Evolutionary conservation across 768 basidiomycete species (phyloP).

Genomic region (Rhodotorula babjevae): DNA sequence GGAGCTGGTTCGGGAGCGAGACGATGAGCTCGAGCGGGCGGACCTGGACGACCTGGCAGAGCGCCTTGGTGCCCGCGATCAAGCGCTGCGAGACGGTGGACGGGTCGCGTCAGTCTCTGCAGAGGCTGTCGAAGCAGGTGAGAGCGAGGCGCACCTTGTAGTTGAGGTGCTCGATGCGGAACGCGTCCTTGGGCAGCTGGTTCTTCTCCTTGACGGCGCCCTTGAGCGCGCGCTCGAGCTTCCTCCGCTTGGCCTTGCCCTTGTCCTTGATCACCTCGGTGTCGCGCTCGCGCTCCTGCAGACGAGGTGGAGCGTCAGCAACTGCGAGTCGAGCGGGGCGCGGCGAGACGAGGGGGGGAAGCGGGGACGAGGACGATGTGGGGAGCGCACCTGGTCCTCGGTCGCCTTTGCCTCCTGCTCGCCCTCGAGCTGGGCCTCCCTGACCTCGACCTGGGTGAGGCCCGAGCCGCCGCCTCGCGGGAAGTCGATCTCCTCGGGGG

Average conservation of each 20-base stretch:
- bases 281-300: conserved; percentile 19
- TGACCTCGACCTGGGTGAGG: conserved; percentile 83
- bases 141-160: conserved; percentile 63
- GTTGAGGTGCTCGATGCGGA: conserved; percentile 84
- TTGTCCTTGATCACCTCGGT: conserved; percentile 48
- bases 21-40: conserved; percentile 83
- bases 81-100: conserved; percentile 58
- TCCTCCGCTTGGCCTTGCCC: conserved; percentile 47
- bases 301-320: background rate
- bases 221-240: conserved; percentile 41
- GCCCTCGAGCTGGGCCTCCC: conserved; percentile 76
- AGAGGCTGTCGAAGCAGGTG: background rate
- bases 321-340: too few relatives aligned
- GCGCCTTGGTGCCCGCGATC: conserved; percentile 72
- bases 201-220: conserved; percentile 45
- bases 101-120: conserved; percentile 2
- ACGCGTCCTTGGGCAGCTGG: conserved; percentile 45
- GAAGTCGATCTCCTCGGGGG: conserved; percentile 52
- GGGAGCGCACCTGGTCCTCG: conserved; percentile 53
- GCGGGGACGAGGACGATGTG: background rate
- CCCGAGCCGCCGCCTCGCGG: conserved; percentile 89
- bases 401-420: conserved; percentile 69
- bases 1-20: conserved; percentile 91
- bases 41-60: conserved; percentile 80
- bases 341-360: background rate